Conservation (phyloP, 1,284 basidiomycete species). For the Trametes versicolor region DNA sequence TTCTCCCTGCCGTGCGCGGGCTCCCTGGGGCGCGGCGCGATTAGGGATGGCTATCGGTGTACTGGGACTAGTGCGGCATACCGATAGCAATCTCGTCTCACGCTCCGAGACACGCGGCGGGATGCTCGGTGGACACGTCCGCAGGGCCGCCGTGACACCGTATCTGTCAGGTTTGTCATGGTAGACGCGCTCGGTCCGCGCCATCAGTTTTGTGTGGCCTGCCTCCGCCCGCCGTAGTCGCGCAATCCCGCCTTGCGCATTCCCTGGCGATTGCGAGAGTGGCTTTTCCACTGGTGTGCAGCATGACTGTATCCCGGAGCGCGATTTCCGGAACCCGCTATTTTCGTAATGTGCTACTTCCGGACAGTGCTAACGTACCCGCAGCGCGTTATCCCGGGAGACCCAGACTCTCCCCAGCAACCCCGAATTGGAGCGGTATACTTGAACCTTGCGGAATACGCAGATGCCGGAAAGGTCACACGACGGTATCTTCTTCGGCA, state of each 20-base stretch:
- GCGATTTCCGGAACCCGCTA: background rate
- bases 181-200: background rate
- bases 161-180: background rate
- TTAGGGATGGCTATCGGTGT: conserved; percentile 8
- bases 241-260: no score
- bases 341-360: background rate
- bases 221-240: no score
- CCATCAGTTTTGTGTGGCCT: background rate
- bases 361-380: conserved; percentile 14
- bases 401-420: conserved; percentile 60
- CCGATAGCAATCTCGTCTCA: conserved; percentile 21
- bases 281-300: no score
- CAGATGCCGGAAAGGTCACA: conserved; percentile 67
- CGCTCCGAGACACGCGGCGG: conserved; percentile 4
- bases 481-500: conserved; percentile 77
- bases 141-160: background rate
- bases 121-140: background rate
- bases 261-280: no score
- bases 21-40: background rate
- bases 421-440: conserved; percentile 72
- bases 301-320: no score
- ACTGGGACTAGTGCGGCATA: background rate
- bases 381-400: conserved; percentile 60
- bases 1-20: background rate
- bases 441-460: conserved; percentile 83